A percentile compares a stretch with the other conserved stretches of the same genome.
Conservation (phyloP, 495 filamentous ascomycete genomes). For the Penicillium paxilli region DNA sequence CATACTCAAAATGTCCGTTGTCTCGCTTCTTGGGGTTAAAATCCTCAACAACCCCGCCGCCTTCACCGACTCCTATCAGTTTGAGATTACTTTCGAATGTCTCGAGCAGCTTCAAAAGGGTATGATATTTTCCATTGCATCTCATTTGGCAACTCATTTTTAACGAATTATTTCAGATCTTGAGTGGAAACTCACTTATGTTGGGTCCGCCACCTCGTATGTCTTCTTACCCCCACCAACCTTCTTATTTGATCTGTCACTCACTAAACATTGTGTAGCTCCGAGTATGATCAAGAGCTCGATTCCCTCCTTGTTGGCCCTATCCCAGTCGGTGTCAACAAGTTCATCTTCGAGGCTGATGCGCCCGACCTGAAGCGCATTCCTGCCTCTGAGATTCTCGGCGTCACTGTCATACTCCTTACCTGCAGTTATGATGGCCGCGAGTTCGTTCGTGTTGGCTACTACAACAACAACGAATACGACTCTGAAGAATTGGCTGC, state of each 20-base stretch:
- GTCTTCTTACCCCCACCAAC: conserved; percentile 30
- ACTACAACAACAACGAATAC: conserved; percentile 99
- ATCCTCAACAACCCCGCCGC: conserved; percentile 94
- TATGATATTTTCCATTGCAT: conserved; percentile 28
- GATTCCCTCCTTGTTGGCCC: conserved; percentile 95
- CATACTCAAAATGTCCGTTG: conserved; percentile 79
- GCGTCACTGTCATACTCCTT: conserved; percentile 94
- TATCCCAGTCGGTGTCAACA: conserved; percentile 95
- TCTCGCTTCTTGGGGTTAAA: conserved; percentile 91
- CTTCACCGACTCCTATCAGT: conserved; percentile 86
- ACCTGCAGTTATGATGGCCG: conserved; percentile 94
- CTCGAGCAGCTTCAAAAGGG: conserved; percentile 91
- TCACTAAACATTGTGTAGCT: conserved; percentile 51
- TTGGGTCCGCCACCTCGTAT: conserved; percentile 95
- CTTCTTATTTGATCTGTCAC: conserved; percentile 1
- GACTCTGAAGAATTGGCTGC: conserved; percentile 83
- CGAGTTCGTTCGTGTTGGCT: conserved; percentile 97
- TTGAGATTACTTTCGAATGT: conserved; percentile 99
- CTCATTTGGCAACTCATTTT: neutral
- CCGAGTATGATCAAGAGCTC: conserved; percentile 96
- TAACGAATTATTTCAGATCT: conserved; percentile 62
- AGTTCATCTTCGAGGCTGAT: conserved; percentile 97
- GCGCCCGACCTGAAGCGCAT: conserved; percentile 86
- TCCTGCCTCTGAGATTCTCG: conserved; percentile 90
- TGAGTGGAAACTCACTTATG: conserved; percentile 99